Percentiles rank a stretch among this genome's conserved stretches.
Evolutionary conservation across 345 rosid genomes (phyloP).

Genomic region (Rubroshorea leprosula): DNA sequence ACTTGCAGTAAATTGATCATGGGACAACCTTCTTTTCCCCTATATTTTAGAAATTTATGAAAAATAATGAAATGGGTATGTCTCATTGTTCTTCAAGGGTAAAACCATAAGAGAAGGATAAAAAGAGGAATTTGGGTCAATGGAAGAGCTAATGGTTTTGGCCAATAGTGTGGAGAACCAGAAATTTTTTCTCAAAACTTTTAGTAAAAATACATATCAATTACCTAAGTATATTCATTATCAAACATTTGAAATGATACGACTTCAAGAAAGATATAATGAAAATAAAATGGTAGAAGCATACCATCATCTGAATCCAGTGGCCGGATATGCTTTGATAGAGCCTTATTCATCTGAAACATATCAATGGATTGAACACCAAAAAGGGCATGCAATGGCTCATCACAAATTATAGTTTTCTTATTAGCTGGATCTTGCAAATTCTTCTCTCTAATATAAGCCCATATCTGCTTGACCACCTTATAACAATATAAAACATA

Average conservation of each 20-base stretch:
- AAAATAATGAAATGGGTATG: no score
- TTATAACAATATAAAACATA: constrained; percentile 18
- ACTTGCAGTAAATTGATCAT: background rate
- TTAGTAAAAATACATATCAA: no score
- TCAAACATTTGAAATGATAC: background rate
- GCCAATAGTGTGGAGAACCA: no score
- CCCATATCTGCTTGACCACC: constrained; percentile 63
- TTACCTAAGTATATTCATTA: background rate
- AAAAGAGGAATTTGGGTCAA: background rate
- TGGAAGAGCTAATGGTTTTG: no score
- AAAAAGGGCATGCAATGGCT: constrained; percentile 23
- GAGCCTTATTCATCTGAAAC: constrained; percentile 61
- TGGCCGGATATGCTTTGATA: constrained; percentile 39
- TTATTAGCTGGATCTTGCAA: constrained; percentile 56
- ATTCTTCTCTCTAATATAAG: constrained; percentile 43
- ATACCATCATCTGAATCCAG: background rate
- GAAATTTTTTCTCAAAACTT: no score
- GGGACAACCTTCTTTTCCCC: background rate
- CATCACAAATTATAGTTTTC: constrained; percentile 46
- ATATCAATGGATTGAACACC: constrained; percentile 15
- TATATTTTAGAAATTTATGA: no score
- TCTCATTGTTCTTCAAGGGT: background rate
- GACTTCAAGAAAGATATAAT: background rate
- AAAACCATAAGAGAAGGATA: background rate
- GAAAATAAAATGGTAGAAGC: background rate